These are phyloP conservation scores for Xylariaceae sp. DNA, from an alignment of 2,329 filamentous ascomycete genomes.

Conservation along the genomic window DNA sequence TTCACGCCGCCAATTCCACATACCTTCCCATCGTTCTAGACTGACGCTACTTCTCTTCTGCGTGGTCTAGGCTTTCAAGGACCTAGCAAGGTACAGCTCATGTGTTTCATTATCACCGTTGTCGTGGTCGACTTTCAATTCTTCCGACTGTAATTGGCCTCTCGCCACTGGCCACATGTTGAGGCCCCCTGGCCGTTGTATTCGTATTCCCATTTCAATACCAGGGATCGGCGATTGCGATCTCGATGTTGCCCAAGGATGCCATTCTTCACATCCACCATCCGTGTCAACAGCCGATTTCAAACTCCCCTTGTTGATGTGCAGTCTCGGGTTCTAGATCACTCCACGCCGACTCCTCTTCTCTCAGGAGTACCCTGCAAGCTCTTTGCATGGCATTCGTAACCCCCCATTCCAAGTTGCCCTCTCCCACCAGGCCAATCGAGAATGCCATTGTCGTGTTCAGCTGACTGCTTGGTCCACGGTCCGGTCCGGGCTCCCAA, in stretches of 20 bases:
- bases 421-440: constrained; percentile 21
- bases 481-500: no score
- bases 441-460: constrained; percentile 6
- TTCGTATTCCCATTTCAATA: no score
- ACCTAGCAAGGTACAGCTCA: constrained; percentile 30
- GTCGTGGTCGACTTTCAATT: no score
- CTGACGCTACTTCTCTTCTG: constrained; percentile 19
- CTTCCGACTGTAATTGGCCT: no score
- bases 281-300: no score
- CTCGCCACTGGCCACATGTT: constrained; percentile 1
- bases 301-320: no score
- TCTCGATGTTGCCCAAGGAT: no score
- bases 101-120: no score
- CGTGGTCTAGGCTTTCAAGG: constrained; percentile 32
- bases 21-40: background rate
- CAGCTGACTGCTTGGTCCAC: background rate
- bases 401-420: constrained; percentile 21
- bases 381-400: constrained; percentile 21
- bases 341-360: background rate
- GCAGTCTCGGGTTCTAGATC: background rate
- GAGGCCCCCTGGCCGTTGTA: background rate
- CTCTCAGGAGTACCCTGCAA: background rate
- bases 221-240: no score
- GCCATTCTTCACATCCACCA: no score
- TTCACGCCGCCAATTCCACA: background rate